Percentiles rank a stretch among this genome's conserved stretches.
These are phyloP conservation scores for Plasmodiophora brassicae DNA, from an alignment of 208 protist genomes.

Conservation along the genomic window DNA sequence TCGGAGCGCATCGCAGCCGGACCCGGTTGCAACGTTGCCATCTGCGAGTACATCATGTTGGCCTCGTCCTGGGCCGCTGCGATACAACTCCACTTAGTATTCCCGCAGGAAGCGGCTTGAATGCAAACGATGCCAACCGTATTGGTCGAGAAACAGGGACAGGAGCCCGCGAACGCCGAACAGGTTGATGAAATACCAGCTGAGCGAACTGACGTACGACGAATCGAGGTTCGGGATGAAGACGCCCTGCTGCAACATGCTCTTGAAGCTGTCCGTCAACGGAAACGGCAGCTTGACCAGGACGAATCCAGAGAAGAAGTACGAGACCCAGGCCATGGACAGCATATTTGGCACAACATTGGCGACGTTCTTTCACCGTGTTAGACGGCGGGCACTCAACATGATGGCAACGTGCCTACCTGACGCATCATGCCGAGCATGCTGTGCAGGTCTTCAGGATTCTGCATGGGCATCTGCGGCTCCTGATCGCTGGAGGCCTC, in stretches of 20 bases:
- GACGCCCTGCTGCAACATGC: constrained; percentile 29
- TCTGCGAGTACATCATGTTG: background rate
- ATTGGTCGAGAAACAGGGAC: background rate
- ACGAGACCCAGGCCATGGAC: constrained; percentile 24
- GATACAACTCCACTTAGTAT: background rate
- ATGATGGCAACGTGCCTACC: background rate
- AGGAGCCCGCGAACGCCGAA: background rate
- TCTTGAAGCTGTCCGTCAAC: constrained; percentile 31
- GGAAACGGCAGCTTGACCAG: constrained; percentile 24
- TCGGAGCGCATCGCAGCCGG: background rate
- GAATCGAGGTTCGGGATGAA: background rate
- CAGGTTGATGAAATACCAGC: constrained; percentile 40
- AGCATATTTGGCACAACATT: constrained; percentile 30
- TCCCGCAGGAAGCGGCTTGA: background rate
- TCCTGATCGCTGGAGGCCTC: background rate
- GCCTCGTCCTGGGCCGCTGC: background rate
- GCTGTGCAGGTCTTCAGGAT: background rate
- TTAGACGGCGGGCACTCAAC: background rate
- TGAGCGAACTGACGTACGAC: constrained; percentile 27
- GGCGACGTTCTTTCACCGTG: background rate
- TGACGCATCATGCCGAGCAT: constrained; percentile 20
- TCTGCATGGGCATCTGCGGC: background rate
- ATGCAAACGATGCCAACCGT: background rate
- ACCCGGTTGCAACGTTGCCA: background rate
- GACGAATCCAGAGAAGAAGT: constrained; percentile 36